phyloP scores from a whole-genome alignment of 2,329 filamentous ascomycete species.

The Aspergillus terreus region DNA sequence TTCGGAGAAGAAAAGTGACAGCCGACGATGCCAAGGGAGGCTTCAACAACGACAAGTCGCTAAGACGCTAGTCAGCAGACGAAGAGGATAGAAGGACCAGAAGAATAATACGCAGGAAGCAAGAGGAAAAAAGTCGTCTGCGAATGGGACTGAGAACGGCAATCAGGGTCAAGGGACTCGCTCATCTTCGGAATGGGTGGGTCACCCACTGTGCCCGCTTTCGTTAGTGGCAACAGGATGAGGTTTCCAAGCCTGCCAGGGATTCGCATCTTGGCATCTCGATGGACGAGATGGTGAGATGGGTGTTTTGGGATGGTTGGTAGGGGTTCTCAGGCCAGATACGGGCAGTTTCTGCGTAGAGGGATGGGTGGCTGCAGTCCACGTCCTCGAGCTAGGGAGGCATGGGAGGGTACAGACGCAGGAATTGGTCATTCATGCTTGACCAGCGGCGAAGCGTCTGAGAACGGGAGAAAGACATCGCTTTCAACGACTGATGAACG shows the following conservation, averaged over 20 bases:
- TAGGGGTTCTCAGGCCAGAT: too few species aligned
- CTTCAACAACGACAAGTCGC: neutral
- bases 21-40: neutral
- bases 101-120: neutral
- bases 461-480: too few species aligned
- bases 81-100: neutral
- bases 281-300: neutral
- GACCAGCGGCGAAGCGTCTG: too few species aligned
- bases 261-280: neutral
- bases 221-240: neutral
- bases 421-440: too few species aligned
- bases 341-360: neutral
- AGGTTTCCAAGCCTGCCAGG: neutral
- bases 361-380: neutral
- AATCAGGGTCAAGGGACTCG: too few species aligned
- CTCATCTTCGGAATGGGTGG: neutral
- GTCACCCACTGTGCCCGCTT: neutral
- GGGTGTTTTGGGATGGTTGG: too few species aligned
- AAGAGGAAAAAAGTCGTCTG: neutral
- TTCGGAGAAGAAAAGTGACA: conserved; percentile 3
- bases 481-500: neutral
- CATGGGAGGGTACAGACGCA: too few species aligned
- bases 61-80: too few species aligned
- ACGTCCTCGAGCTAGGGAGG: neutral
- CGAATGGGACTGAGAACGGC: neutral